Percentiles rank a stretch among this genome's conserved stretches.
phyloP scores from a whole-genome alignment of 1,139 yeast genomes.

The Zygosaccharomyces sapae region DNA sequence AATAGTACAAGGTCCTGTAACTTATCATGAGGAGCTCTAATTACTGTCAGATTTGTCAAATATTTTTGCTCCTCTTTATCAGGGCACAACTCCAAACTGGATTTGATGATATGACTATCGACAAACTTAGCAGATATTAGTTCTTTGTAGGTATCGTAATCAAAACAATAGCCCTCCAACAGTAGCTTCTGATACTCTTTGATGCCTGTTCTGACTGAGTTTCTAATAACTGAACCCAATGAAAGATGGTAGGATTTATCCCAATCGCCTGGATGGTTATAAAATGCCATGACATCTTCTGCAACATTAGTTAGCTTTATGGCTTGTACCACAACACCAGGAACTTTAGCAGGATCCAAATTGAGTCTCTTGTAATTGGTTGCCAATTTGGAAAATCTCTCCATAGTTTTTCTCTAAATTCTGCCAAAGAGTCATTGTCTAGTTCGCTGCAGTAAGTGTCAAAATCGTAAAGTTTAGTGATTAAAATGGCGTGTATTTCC shows the following conservation, averaged over 20 bases:
- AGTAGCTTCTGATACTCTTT: slow-evolving; percentile 28
- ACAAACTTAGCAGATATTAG: slow-evolving; percentile 23
- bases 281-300: slow-evolving; percentile 25
- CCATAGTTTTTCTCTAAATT: slow-evolving; percentile 32
- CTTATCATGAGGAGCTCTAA: slow-evolving; percentile 15
- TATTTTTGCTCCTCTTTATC: slow-evolving; percentile 22
- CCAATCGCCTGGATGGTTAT: slow-evolving; percentile 36
- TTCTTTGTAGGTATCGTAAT: slow-evolving; percentile 33
- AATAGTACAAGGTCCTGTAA: slow-evolving; percentile 18
- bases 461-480: slow-evolving; percentile 50
- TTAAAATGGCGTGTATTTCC: slow-evolving; percentile 40
- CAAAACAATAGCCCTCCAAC: slow-evolving; percentile 31
- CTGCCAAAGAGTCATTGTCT: slow-evolving; percentile 37
- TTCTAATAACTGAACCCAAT: slow-evolving; percentile 28
- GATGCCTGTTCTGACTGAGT: slow-evolving; percentile 26
- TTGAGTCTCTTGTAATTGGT: slow-evolving; percentile 27
- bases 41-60: slow-evolving; percentile 23
- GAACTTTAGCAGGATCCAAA: slow-evolving; percentile 25
- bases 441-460: slow-evolving; percentile 47
- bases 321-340: slow-evolving; percentile 31
- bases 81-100: slow-evolving; percentile 20
- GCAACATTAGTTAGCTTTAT: slow-evolving; percentile 27
- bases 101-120: slow-evolving; percentile 21
- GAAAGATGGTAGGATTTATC: slow-evolving; percentile 33
- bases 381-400: slow-evolving; percentile 23